Conservation (phyloP, 441 rosid genomes). For the Erodium texanum region DNA sequence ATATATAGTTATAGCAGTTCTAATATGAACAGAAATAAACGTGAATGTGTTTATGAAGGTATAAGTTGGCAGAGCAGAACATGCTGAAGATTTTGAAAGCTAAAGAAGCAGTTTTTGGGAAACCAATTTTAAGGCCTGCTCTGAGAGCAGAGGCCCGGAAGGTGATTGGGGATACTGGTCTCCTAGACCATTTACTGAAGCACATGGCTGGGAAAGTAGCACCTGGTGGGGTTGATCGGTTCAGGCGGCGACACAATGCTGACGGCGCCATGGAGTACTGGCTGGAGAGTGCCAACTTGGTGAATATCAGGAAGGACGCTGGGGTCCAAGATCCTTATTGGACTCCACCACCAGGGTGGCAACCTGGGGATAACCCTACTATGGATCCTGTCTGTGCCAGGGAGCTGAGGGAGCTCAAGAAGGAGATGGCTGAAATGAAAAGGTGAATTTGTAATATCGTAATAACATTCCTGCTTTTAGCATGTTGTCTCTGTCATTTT, state of each 20-base stretch:
- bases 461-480: neutral
- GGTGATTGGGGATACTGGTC: slow-evolving; percentile 90
- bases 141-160: slow-evolving; percentile 74
- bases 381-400: slow-evolving; percentile 76
- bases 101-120: slow-evolving; percentile 61
- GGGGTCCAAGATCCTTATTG: slow-evolving; percentile 92
- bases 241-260: slow-evolving; percentile 80
- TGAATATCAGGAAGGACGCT: slow-evolving; percentile 60
- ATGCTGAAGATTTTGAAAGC: slow-evolving; percentile 82
- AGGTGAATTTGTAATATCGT: slow-evolving; percentile 25
- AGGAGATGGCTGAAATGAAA: slow-evolving; percentile 41
- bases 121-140: slow-evolving; percentile 63
- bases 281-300: slow-evolving; percentile 73
- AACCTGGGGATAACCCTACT: slow-evolving; percentile 69
- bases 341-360: slow-evolving; percentile 97
- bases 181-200: slow-evolving; percentile 84
- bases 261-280: slow-evolving; percentile 98
- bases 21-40: neutral
- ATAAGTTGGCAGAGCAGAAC: slow-evolving; percentile 68
- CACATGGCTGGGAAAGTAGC: slow-evolving; percentile 96
- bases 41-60: slow-evolving; percentile 37
- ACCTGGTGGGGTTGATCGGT: slow-evolving; percentile 81
- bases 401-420: slow-evolving; percentile 53
- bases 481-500: neutral
- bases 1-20: neutral